phyloP scores from a whole-genome alignment of 805 yeast genomes.

The Metschnikowia lochheadii region DNA sequence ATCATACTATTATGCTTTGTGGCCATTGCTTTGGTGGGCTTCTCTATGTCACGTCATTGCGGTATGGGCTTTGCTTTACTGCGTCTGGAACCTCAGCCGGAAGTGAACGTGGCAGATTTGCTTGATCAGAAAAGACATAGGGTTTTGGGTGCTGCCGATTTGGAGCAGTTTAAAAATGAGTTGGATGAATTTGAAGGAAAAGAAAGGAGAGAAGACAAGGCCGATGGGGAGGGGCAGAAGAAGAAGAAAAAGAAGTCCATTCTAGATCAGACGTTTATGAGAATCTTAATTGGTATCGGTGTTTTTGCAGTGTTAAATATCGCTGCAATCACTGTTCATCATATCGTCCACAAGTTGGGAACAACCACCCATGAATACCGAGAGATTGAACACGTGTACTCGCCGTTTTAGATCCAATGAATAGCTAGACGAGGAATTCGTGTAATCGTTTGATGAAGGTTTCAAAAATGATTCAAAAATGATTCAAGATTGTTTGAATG shows the following conservation, averaged over 20 bases:
- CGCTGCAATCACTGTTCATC: constrained; percentile 37
- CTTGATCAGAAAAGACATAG: background rate
- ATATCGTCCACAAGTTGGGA: constrained; percentile 28
- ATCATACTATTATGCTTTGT: background rate
- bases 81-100: background rate
- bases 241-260: constrained; percentile 5
- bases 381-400: constrained; percentile 28
- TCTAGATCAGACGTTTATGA: constrained; percentile 20
- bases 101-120: background rate
- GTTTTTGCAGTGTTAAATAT: constrained; percentile 34
- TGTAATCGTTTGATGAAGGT: background rate
- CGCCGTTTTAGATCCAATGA: constrained; percentile 7
- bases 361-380: constrained; percentile 29
- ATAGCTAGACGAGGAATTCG: background rate
- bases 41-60: background rate
- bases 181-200: background rate
- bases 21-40: background rate
- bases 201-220: background rate
- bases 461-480: too few species aligned
- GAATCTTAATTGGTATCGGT: constrained; percentile 32
- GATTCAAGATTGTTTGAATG: too few species aligned
- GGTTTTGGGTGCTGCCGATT: background rate
- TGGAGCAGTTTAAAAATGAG: background rate
- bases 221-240: constrained; percentile 2
- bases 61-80: constrained; percentile 1